These are phyloP conservation scores for Posidonia oceanica DNA, from an alignment of 116 monocot genomes.

Conservation along the genomic window DNA sequence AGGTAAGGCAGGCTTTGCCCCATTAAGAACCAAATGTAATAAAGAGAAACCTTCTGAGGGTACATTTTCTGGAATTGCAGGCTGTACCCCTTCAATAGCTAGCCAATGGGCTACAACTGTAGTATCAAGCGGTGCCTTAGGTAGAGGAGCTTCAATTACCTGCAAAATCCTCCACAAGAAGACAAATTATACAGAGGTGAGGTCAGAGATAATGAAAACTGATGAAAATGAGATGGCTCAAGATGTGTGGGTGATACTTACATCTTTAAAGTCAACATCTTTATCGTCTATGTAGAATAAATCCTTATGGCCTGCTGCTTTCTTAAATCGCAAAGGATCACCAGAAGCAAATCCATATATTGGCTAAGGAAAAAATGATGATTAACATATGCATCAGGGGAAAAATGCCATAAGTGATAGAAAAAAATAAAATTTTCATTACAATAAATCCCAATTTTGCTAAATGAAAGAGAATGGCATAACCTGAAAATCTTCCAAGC, in stretches of 20 bases:
- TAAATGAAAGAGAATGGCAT: no score
- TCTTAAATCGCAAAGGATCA: conserved; percentile 86
- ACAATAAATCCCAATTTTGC: no score
- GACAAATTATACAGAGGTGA: not conserved
- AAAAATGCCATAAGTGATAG: not conserved
- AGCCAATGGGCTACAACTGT: conserved; percentile 81
- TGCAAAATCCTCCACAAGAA: conserved; percentile 14
- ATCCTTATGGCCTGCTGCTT: conserved; percentile 92
- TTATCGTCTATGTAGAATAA: conserved; percentile 96
- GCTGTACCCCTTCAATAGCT: conserved; percentile 94
- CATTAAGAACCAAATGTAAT: not conserved
- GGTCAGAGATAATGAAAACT: conserved; percentile 1
- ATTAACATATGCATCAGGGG: not conserved
- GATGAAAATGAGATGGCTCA: conserved; percentile 2
- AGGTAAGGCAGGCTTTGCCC: not conserved
- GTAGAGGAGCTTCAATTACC: conserved; percentile 88
- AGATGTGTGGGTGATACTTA: conserved; percentile 12
- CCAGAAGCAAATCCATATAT: conserved; percentile 97
- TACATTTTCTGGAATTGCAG: conserved; percentile 94
- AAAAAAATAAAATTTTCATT: not conserved
- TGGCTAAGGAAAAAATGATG: conserved; percentile 29
- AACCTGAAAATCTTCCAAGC: no score
- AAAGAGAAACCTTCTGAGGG: conserved; percentile 56
- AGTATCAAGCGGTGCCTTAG: conserved; percentile 95
- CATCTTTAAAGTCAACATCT: conserved; percentile 94